Evolutionary conservation across 129 eudicot species (phyloP).

Genomic region (Pulicaria dysenterica): DNA sequence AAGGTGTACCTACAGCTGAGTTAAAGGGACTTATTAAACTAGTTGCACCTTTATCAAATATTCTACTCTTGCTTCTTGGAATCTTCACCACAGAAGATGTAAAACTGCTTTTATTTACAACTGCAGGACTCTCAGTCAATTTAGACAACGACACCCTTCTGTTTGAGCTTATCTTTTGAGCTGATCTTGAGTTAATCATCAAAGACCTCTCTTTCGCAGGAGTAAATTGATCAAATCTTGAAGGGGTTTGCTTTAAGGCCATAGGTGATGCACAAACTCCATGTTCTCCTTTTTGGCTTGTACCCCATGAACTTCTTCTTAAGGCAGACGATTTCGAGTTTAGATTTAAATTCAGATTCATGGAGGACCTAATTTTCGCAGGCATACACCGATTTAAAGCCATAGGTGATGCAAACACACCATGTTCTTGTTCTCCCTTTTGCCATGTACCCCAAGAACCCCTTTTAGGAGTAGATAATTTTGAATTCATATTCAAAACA

Average conservation of each 20-base stretch:
- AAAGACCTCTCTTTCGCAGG: constrained; percentile 58
- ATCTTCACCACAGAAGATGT: constrained; percentile 59
- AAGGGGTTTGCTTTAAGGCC: constrained; percentile 50
- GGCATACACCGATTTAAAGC: too few species aligned
- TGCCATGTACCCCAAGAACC: constrained; percentile 69
- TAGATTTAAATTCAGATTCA: too few species aligned
- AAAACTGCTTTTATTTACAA: constrained; percentile 57
- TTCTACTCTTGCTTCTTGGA: constrained; percentile 72
- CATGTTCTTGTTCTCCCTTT: constrained; percentile 25
- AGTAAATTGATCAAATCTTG: constrained; percentile 74
- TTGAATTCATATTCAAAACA: constrained; percentile 14
- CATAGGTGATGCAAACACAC: constrained; percentile 26
- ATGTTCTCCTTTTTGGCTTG: constrained; percentile 37
- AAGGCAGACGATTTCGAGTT: constrained; percentile 32
- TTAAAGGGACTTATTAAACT: constrained; percentile 53
- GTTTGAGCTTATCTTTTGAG: constrained; percentile 46
- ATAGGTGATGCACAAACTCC: constrained; percentile 39
- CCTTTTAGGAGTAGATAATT: constrained; percentile 42
- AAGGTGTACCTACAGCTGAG: constrained; percentile 87
- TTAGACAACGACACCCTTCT: constrained; percentile 54
- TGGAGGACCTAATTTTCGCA: too few species aligned
- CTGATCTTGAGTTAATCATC: constrained; percentile 37
- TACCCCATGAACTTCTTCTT: constrained; percentile 78
- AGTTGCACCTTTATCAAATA: constrained; percentile 57
- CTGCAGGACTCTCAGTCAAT: constrained; percentile 52